These are phyloP conservation scores for Backusella macrospora DNA, from an alignment of 192 early-diverging fungal genomes.

Conservation along the genomic window DNA sequence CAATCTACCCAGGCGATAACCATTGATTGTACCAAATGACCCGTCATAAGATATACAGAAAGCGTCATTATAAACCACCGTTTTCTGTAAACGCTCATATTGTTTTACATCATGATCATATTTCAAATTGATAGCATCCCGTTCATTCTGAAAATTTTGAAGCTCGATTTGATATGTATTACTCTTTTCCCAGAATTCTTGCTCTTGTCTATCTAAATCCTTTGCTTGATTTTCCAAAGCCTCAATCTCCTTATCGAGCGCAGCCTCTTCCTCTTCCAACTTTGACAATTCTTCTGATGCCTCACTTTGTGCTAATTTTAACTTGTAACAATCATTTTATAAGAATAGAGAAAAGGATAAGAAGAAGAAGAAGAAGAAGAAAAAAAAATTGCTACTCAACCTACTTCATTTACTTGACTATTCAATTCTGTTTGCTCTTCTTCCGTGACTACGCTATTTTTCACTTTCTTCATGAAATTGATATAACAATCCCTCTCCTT, in stretches of 20 bases:
- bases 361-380: background rate
- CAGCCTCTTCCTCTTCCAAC: slow-evolving; percentile 30
- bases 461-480: slow-evolving; percentile 65
- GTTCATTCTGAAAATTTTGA: slow-evolving; percentile 70
- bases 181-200: slow-evolving; percentile 71
- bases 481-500: slow-evolving; percentile 78
- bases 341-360: background rate
- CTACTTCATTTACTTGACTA: slow-evolving; percentile 55
- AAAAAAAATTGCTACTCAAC: slow-evolving; percentile 31
- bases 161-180: slow-evolving; percentile 72
- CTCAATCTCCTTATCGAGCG: slow-evolving; percentile 41
- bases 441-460: slow-evolving; percentile 50
- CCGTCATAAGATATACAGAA: slow-evolving; percentile 89
- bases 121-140: slow-evolving; percentile 77
- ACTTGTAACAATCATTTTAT: background rate
- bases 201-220: slow-evolving; percentile 60
- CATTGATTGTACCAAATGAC: slow-evolving; percentile 92
- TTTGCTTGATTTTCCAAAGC: slow-evolving; percentile 56
- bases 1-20: slow-evolving; percentile 84
- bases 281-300: slow-evolving; percentile 55
- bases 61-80: slow-evolving; percentile 94
- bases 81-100: slow-evolving; percentile 84
- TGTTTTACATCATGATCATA: slow-evolving; percentile 77
- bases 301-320: slow-evolving; percentile 43
- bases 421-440: slow-evolving; percentile 54